Base-by-base conservation (phyloP, 2,329 filamentous ascomycete species). In the Ophiocordyceps camponoti-floridani region DNA sequence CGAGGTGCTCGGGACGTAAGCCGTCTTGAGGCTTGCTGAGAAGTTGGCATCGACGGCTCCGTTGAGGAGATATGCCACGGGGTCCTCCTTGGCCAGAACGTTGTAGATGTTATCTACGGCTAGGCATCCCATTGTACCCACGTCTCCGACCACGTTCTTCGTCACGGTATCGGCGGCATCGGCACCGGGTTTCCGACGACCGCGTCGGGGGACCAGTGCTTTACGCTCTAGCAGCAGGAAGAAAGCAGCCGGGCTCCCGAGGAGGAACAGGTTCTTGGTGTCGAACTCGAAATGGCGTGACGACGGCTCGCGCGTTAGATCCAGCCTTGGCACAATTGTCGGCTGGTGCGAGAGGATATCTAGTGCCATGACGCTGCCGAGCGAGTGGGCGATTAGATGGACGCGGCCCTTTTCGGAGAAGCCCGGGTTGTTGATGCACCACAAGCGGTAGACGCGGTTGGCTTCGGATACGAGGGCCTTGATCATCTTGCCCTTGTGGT, bases 41-140 rank as follows among this genome's bases (percentile, higher is more conserved):
- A 94, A 94, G 19, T 72, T 69, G 4, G 77, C 75, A 58, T 98
- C 91, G 40, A 96, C 79, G 4, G 88, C 82, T 19, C 88, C 86
- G 54, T 95, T 98, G 47, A 96, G 75, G 14, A 89, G 73, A 59
- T 95, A 96, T 1, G 88, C 85, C 46, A 98, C 93, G 2, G 91
- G 74, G 53, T 77, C 75, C 52, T 78, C 73, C 48, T 69, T 71
- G 37, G 75, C 67, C 57, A 96, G 75, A 50, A 98, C 75, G 55
- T 98, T 98, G 68, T 96, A 98, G 46, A 98, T 74, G 58, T 96
- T 98, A 63, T 96, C 86, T 1, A 96, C 82, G 1, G 89, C 85
- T 27, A 96, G 67, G 59, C 91, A 96, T 16, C 91, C 91, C 58
- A 94, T 94, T 6, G 70, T 75, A 28, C 84, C 87, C 16, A 72